Evolutionary conservation across 148 eudicot genomes (phyloP).

Genomic region (Arctostaphylos glauca): DNA sequence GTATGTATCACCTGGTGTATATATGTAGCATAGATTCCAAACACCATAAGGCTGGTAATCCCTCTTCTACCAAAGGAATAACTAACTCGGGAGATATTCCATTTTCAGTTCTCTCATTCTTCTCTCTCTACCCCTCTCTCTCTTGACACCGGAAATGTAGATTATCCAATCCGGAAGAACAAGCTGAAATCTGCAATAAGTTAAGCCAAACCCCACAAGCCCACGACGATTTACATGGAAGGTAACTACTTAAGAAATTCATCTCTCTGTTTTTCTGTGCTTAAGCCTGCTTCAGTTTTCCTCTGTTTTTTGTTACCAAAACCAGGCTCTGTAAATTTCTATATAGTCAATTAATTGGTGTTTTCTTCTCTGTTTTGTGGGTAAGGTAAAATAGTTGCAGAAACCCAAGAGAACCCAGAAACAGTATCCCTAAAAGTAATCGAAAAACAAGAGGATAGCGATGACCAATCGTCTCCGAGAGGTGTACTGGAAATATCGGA

Average conservation of each 20-base stretch:
- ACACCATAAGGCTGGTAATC: not conserved
- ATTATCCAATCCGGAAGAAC: not conserved
- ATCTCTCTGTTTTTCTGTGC: not conserved
- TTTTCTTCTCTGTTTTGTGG: not conserved
- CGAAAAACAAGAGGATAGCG: constrained; percentile 3
- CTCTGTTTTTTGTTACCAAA: not conserved
- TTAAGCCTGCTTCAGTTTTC: not conserved
- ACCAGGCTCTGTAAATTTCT: not conserved
- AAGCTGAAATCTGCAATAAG: not conserved
- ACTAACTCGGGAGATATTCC: constrained; percentile 7
- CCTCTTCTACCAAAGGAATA: constrained; percentile 10
- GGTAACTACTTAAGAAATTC: constrained; percentile 21
- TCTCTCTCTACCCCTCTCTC: not conserved
- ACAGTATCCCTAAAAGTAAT: constrained; percentile 14
- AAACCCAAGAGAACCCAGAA: constrained; percentile 27
- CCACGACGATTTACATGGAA: constrained; percentile 23
- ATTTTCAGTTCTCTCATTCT: constrained; percentile 7
- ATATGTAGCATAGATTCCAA: constrained; percentile 1
- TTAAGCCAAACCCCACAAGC: not conserved
- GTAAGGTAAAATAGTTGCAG: not conserved
- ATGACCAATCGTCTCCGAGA: constrained; percentile 56
- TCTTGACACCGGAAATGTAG: not conserved
- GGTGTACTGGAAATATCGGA: constrained; percentile 69
- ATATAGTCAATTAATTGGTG: not conserved
- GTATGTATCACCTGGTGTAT: not conserved